Conservation (phyloP, 352 stramenopile genomes). For the Phytophthora brassicae region DNA sequence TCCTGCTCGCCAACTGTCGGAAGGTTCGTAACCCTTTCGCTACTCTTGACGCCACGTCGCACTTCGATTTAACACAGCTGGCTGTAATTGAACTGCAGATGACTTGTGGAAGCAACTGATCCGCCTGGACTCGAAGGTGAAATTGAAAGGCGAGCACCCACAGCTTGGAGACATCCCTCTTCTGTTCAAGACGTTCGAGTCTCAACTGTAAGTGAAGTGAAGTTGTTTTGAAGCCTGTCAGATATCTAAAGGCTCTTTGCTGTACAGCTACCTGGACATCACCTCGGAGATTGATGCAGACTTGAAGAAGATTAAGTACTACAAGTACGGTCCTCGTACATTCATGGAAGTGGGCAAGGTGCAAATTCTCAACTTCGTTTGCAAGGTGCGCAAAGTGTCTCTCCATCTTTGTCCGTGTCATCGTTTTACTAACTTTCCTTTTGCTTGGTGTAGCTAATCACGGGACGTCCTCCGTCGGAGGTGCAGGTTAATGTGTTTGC, state of each 20-base stretch:
- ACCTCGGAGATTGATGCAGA: conserved; percentile 75
- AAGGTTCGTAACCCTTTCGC: conserved; percentile 43
- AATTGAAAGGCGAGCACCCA: conserved; percentile 58
- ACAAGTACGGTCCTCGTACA: conserved; percentile 64
- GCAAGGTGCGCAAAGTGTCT: conserved; percentile 55
- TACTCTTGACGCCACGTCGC: neutral
- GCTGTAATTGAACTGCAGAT: conserved; percentile 34
- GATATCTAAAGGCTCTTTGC: neutral
- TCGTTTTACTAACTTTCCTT: conserved; percentile 5
- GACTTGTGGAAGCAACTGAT: conserved; percentile 81
- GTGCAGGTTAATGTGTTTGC: conserved; percentile 66
- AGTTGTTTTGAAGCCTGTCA: neutral
- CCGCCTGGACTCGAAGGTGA: conserved; percentile 61
- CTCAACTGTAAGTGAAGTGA: conserved; percentile 54
- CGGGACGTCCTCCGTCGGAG: conserved; percentile 61
- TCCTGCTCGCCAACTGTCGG: conserved; percentile 53
- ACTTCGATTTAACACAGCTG: conserved; percentile 1
- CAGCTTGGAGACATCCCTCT: conserved; percentile 70
- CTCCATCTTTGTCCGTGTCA: neutral
- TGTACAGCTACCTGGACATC: conserved; percentile 60
- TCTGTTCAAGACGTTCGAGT: conserved; percentile 80
- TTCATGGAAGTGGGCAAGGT: conserved; percentile 82
- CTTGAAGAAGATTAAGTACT: conserved; percentile 79
- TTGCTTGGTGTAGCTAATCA: conserved; percentile 53
- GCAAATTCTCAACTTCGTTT: conserved; percentile 88